These are phyloP conservation scores for Gelatoporia subvermispora DNA, from an alignment of 768 basidiomycete genomes.

Conservation along the genomic window DNA sequence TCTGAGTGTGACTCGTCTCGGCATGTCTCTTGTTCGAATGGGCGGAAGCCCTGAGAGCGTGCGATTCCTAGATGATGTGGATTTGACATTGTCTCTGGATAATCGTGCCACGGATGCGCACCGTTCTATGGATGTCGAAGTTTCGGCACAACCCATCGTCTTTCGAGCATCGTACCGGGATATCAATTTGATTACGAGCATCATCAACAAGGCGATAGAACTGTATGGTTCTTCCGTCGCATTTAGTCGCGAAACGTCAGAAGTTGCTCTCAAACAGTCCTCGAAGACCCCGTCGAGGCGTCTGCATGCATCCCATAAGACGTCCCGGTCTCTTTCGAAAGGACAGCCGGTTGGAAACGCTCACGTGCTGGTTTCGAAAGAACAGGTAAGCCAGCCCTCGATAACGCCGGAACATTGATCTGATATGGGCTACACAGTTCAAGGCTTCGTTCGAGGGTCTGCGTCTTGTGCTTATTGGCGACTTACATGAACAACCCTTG, in stretches of 20 bases:
- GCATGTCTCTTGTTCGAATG: constrained; percentile 94
- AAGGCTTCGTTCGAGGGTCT: constrained; percentile 88
- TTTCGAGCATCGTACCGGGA: constrained; percentile 96
- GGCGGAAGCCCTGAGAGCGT: constrained; percentile 72
- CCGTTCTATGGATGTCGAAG: constrained; percentile 78
- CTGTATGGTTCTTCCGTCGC: constrained; percentile 51
- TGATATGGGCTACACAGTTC: constrained; percentile 42
- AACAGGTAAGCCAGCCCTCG: constrained; percentile 58
- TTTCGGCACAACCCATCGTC: constrained; percentile 77
- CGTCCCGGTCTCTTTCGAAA: neutral
- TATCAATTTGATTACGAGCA: constrained; percentile 81
- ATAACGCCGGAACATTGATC: neutral
- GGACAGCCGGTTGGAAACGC: constrained; percentile 27
- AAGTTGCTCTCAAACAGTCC: neutral
- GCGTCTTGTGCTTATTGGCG: constrained; percentile 89
- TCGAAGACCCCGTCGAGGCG: neutral
- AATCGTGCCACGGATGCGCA: constrained; percentile 66
- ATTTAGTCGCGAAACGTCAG: constrained; percentile 12
- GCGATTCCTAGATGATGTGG: constrained; percentile 89
- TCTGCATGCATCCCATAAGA: neutral
- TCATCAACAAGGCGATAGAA: constrained; percentile 81
- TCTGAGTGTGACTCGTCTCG: constrained; percentile 72
- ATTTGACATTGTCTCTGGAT: constrained; percentile 84
- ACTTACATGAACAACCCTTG: constrained; percentile 91
- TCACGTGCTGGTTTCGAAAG: constrained; percentile 63